Evolutionary conservation across 192 early-diverging fungal genomes (phyloP).

Genomic region (Dispira simplex): DNA sequence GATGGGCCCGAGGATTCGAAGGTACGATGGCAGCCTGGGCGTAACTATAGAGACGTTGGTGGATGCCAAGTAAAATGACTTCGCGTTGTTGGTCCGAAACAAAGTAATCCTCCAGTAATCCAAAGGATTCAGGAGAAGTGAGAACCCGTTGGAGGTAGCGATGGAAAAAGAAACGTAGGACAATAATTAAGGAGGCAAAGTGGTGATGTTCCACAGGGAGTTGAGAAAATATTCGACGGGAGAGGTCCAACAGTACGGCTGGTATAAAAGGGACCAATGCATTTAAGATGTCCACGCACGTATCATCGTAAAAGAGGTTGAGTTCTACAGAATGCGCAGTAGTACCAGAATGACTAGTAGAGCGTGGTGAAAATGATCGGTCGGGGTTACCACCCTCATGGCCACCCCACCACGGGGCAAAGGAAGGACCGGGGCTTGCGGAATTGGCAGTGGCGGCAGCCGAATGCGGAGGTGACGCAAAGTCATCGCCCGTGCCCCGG

Average conservation of each 20-base stretch:
- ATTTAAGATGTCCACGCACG: slow-evolving; percentile 1
- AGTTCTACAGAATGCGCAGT: neutral
- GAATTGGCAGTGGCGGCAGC: neutral
- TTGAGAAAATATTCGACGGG: neutral
- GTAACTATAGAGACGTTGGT: slow-evolving; percentile 8
- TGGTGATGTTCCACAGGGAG: neutral
- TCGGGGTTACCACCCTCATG: neutral
- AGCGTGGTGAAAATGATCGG: neutral
- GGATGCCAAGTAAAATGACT: neutral
- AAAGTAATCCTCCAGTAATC: slow-evolving; percentile 5
- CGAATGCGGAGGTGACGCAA: neutral
- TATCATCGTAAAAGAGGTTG: neutral
- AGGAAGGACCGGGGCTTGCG: too few relatives aligned
- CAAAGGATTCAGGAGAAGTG: slow-evolving; percentile 2
- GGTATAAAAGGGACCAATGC: neutral
- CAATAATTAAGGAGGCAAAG: slow-evolving; percentile 4
- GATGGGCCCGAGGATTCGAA: neutral
- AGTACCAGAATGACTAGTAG: neutral
- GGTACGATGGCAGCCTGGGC: slow-evolving; percentile 10
- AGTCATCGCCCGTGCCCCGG: neutral
- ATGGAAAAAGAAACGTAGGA: slow-evolving; percentile 10
- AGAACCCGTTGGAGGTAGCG: slow-evolving; percentile 3
- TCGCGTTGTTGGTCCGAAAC: slow-evolving; percentile 4
- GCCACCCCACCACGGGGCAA: too few relatives aligned
- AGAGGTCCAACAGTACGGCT: neutral